Evolutionary conservation across 306 rosid genomes (phyloP).

Genomic region (Prunus padus): DNA sequence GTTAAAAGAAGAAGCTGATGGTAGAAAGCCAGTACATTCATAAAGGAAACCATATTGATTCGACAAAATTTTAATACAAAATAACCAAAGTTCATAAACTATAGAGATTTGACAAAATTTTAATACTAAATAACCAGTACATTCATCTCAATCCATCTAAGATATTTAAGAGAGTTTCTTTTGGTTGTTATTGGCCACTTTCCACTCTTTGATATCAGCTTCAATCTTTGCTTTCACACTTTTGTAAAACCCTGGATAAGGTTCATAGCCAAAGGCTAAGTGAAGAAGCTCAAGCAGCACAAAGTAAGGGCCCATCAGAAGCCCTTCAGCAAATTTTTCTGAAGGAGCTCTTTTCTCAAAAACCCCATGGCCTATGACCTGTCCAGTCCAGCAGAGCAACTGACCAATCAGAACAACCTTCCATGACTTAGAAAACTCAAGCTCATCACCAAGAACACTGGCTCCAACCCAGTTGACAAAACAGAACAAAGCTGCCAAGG

Average conservation of each 20-base stretch:
- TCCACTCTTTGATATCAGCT: conserved; percentile 57
- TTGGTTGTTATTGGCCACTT: conserved; percentile 43
- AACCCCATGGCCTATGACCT: conserved; percentile 74
- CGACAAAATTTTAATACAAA: too few species aligned
- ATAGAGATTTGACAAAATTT: too few species aligned
- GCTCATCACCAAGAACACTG: conserved; percentile 42
- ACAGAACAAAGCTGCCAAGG: conserved; percentile 60
- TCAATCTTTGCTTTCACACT: conserved; percentile 56
- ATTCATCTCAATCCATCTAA: background rate
- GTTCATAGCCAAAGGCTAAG: conserved; percentile 59
- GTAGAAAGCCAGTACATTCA: background rate
- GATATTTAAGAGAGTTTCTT: conserved; percentile 48
- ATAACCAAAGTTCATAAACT: too few species aligned
- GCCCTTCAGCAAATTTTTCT: conserved; percentile 72
- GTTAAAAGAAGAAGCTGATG: too few species aligned
- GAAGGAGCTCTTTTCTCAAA: conserved; percentile 85
- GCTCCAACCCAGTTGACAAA: conserved; percentile 59
- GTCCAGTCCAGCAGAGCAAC: conserved; percentile 67
- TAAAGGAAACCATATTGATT: background rate
- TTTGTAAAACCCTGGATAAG: conserved; percentile 65
- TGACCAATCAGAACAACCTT: conserved; percentile 71
- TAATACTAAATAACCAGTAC: too few species aligned
- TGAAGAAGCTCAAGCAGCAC: conserved; percentile 71
- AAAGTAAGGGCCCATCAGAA: conserved; percentile 83
- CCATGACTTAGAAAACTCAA: conserved; percentile 63